phyloP scores from a whole-genome alignment of 1,139 yeast species.

The Debaryomyces sp. region DNA sequence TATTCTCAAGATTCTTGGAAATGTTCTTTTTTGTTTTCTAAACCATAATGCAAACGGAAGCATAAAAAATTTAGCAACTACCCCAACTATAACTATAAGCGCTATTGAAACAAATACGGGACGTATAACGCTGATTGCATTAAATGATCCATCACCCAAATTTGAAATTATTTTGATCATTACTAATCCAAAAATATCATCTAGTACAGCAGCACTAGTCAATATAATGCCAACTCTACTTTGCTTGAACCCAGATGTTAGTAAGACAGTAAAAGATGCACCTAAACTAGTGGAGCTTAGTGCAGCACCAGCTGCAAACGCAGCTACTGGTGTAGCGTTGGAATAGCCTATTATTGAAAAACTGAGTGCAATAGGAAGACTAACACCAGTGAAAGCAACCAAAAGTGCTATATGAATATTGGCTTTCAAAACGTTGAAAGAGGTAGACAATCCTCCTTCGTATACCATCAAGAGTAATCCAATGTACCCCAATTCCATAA shows the following conservation, averaged over 20 bases:
- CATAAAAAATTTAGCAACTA: neutral
- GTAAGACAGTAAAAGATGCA: conserved; percentile 9
- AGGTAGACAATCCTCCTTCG: conserved; percentile 9
- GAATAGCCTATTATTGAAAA: conserved; percentile 7
- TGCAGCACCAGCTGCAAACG: conserved; percentile 12
- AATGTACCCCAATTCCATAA: conserved; percentile 7
- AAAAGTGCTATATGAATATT: conserved; percentile 6
- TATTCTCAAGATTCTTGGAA: neutral
- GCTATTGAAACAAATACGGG: conserved; percentile 9
- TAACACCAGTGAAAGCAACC: conserved; percentile 9
- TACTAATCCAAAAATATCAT: conserved; percentile 10
- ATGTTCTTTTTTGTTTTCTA: too few species aligned
- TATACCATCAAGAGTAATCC: conserved; percentile 9
- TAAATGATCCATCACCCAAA: conserved; percentile 8
- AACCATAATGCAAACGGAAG: too few species aligned
- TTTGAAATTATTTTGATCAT: conserved; percentile 10
- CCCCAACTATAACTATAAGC: neutral
- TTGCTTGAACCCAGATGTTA: conserved; percentile 3
- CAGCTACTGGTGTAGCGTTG: conserved; percentile 8
- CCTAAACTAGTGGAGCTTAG: conserved; percentile 12
- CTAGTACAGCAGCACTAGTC: conserved; percentile 11
- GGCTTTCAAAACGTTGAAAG: conserved; percentile 6
- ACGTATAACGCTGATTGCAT: conserved; percentile 10
- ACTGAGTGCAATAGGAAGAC: conserved; percentile 9
- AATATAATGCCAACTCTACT: conserved; percentile 9